Conservation (phyloP, 2,329 filamentous ascomycete genomes). For the Alternaria sp. region DNA sequence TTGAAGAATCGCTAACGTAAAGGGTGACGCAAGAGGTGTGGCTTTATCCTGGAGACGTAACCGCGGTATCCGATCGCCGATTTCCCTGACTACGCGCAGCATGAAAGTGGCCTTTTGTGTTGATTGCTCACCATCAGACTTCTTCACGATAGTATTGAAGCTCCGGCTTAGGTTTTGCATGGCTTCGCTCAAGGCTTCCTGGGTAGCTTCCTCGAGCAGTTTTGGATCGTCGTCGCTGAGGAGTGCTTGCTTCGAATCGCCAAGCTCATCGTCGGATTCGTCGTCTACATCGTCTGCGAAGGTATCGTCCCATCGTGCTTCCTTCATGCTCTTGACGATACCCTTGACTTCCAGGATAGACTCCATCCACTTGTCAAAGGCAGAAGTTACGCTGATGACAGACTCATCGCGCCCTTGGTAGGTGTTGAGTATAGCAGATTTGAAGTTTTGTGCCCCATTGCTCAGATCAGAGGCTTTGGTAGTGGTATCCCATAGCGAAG, state of each 20-base stretch:
- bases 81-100: constrained; percentile 74
- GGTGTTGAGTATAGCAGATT: constrained; percentile 70
- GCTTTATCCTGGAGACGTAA: constrained; percentile 42
- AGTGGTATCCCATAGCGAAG: constrained; percentile 71
- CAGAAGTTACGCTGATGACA: constrained; percentile 65
- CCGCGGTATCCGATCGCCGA: constrained; percentile 62
- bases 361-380: constrained; percentile 76
- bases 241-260: constrained; percentile 68
- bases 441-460: constrained; percentile 70
- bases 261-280: constrained; percentile 72
- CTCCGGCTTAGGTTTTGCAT: constrained; percentile 66
- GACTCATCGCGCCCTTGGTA: constrained; percentile 74
- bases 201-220: constrained; percentile 65
- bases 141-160: constrained; percentile 58
- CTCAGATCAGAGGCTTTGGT: constrained; percentile 70
- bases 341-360: constrained; percentile 71
- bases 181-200: constrained; percentile 62
- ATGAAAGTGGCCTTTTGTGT: constrained; percentile 65
- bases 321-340: constrained; percentile 69
- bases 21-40: constrained; percentile 32
- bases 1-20: constrained; percentile 62
- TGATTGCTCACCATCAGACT: constrained; percentile 39
- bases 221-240: constrained; percentile 76
- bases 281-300: constrained; percentile 75
- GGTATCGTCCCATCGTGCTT: constrained; percentile 77